Evolutionary conservation across 805 yeast species (phyloP).

Genomic region (Torulaspora indica): DNA sequence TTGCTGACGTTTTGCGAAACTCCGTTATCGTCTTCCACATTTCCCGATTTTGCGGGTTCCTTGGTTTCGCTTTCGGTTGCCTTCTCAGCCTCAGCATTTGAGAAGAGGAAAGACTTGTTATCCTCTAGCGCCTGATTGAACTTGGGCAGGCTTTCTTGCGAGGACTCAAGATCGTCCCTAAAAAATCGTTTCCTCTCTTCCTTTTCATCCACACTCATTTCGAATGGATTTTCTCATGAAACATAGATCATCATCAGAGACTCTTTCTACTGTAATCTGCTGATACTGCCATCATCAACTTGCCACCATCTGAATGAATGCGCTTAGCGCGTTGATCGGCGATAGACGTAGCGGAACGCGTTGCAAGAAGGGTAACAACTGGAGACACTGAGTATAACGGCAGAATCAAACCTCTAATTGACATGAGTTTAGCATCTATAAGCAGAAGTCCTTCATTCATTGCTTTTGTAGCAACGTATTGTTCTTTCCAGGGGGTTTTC

Average conservation of each 20-base stretch:
- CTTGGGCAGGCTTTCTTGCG: conserved; percentile 12
- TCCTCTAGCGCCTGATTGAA: conserved; percentile 15
- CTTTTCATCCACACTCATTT: conserved; percentile 3
- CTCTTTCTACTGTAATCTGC: too few species aligned
- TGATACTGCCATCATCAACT: neutral
- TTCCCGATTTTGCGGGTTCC: neutral
- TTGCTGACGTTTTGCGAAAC: neutral
- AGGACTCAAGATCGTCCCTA: conserved; percentile 30
- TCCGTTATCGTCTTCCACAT: neutral
- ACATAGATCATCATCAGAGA: neutral
- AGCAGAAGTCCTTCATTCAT: too few species aligned
- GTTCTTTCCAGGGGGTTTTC: too few species aligned
- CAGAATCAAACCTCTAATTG: neutral
- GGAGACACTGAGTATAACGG: neutral
- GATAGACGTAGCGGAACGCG: neutral
- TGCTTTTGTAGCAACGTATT: too few species aligned
- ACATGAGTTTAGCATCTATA: too few species aligned
- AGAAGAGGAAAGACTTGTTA: conserved; percentile 24
- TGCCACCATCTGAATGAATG: neutral
- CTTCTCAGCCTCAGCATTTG: neutral
- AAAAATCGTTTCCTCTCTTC: conserved; percentile 27
- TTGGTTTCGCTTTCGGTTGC: neutral
- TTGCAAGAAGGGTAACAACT: neutral
- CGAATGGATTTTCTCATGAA: neutral
- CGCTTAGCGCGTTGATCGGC: conserved; percentile 1